phyloP scores from a whole-genome alignment of 2,329 filamentous ascomycete species.

The Fusarium gaditjirri region DNA sequence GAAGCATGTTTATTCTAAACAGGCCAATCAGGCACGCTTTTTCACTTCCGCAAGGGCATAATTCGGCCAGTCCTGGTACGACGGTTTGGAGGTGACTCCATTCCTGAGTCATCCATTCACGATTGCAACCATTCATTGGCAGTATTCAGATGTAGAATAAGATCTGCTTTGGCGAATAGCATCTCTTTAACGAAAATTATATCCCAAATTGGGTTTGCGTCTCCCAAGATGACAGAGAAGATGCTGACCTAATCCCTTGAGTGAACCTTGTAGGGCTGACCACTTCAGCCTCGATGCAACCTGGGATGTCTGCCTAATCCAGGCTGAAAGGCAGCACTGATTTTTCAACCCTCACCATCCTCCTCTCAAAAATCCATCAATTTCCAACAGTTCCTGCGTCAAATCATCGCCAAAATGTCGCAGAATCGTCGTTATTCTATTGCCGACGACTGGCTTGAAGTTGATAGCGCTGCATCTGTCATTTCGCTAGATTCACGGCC shows the following conservation, averaged over 20 bases:
- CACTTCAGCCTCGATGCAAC: background rate
- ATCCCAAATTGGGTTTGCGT: background rate
- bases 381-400: fast-evolving
- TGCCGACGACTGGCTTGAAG: constrained; percentile 39
- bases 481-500: constrained; percentile 23
- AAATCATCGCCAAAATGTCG: constrained; percentile 1
- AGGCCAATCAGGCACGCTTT: fast-evolving
- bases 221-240: background rate
- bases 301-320: constrained; percentile 19
- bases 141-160: fast-evolving
- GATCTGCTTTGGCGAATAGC: background rate
- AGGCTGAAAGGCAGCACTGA: background rate
- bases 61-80: fast-evolving
- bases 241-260: constrained; percentile 17
- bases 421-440: constrained; percentile 10
- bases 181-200: fast-evolving
- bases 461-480: constrained; percentile 33
- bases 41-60: fast-evolving
- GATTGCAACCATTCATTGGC: no score
- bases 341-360: background rate
- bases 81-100: background rate
- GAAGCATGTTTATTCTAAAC: fast-evolving
- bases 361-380: background rate
- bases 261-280: background rate
- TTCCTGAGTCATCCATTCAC: background rate